Conservation (phyloP, 208 protist species). For the Leishmania tropica region DNA sequence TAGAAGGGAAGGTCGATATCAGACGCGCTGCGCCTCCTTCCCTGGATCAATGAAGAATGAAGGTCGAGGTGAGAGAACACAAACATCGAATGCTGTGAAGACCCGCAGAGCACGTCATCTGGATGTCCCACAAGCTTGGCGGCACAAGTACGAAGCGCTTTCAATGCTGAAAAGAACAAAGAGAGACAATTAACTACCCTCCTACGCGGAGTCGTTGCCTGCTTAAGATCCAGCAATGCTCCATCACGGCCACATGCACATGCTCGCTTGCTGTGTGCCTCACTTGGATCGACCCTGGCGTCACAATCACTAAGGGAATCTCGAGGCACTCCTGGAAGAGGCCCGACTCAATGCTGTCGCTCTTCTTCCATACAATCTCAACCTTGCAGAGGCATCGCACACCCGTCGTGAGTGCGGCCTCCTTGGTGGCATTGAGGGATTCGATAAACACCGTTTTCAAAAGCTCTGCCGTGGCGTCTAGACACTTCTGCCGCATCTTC, state of each 20-base stretch:
- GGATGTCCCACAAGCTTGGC: not conserved
- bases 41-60: not conserved
- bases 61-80: not conserved
- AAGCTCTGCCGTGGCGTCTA: slow-evolving; percentile 24
- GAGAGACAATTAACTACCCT: not conserved
- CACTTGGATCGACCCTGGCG: slow-evolving; percentile 28
- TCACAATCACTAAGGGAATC: slow-evolving; percentile 44
- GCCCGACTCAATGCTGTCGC: slow-evolving; percentile 41
- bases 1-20: not conserved
- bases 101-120: not conserved
- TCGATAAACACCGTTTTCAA: slow-evolving; percentile 9
- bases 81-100: not conserved
- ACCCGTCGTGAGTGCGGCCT: slow-evolving; percentile 33
- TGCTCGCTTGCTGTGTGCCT: slow-evolving; percentile 42
- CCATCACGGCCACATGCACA: slow-evolving; percentile 24
- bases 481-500: slow-evolving; percentile 38
- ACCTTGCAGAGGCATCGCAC: slow-evolving; percentile 12
- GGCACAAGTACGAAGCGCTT: not conserved
- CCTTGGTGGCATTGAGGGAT: slow-evolving; percentile 29
- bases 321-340: slow-evolving; percentile 45
- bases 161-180: not conserved
- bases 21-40: not conserved
- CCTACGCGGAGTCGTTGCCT: not conserved
- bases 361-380: slow-evolving; percentile 12
- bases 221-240: not conserved